Evolutionary conservation across 257 asterid genomes (phyloP), one percentile per base, ranked within the genome.

Genomic region (Ehretia macrophylla): DNA sequence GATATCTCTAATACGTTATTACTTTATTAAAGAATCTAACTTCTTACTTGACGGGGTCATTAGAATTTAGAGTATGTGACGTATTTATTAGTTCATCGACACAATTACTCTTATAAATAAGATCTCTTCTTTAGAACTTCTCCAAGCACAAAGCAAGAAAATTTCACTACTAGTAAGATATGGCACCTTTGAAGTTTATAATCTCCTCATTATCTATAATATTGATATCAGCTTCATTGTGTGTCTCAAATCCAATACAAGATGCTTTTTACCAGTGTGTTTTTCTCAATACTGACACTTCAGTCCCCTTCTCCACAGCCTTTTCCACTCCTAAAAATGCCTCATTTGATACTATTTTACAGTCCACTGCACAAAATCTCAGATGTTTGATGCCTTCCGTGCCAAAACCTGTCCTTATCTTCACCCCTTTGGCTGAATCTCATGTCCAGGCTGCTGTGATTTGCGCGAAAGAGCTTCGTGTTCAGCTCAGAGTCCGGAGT

Each of bases 381-480:
- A 38, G 77, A 22, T 65, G 47, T 11, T 8, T 59, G 39, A 18
- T 14, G n/a, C 65, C 72, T 5, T 65, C 76, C 6, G 14, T 39
- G 17, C 60, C 59, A 8, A 71, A 65, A 32, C 76, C 76, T 5
- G 32, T 11, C 11, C 63, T 71, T 18, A 71, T 71, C 5, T 71
- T 71, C 72, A 65, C 53, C 4, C 76, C 76, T 0, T 5, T 59
- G 23, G 1, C 6, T 0, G 77, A 65, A 66, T 63, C 62, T 51
- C 72, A 71, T 39, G 72, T 65, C 32, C 77, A 71, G 14, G 72
- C 68, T 9, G 58, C 64, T 0, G 73, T 68, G 13, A 61, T 61
- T 0, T 68, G 73, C 19, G 39, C 64, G 0, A 68, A 62, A 62
- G 8, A 61, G 8, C 46, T 55, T 1, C 54, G 48, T 3, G 35